A percentile compares a stretch with the other conserved stretches of the same genome.
Evolutionary conservation across 345 rosid genomes (phyloP).

Genomic region (Kernera saxatilis): DNA sequence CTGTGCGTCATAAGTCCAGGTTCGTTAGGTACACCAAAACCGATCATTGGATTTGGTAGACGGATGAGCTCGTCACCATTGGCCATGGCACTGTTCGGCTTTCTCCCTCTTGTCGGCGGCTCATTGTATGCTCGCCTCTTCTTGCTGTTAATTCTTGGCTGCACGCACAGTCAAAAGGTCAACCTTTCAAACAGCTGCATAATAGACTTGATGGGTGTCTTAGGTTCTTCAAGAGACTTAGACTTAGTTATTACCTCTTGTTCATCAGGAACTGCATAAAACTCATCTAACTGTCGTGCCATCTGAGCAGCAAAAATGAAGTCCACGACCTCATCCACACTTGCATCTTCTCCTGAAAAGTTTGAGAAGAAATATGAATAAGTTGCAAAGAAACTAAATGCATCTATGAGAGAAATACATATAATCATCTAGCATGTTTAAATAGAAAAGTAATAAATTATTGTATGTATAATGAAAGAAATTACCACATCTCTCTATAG

Average conservation of each 20-base stretch:
- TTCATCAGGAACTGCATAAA: background rate
- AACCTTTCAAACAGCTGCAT: background rate
- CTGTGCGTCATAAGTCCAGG: background rate
- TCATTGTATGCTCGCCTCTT: background rate
- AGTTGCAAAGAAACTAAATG: background rate
- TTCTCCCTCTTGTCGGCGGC: background rate
- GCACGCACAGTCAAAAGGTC: background rate
- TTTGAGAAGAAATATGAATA: background rate
- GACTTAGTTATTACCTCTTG: background rate
- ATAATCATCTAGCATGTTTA: background rate
- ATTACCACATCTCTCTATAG: conserved; percentile 24
- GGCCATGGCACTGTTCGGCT: background rate
- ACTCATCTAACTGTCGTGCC: conserved; percentile 11
- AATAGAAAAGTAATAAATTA: background rate
- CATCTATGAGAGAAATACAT: background rate
- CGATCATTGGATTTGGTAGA: conserved; percentile 30
- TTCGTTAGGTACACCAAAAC: conserved; percentile 28
- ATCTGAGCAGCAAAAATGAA: conserved; percentile 30
- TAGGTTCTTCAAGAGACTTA: background rate
- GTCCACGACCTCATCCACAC: conserved; percentile 16
- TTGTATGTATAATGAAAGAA: background rate
- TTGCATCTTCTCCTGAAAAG: conserved; percentile 9
- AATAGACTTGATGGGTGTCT: background rate
- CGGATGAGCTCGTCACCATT: background rate
- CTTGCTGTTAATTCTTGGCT: background rate